A percentile compares a stretch with the other conserved stretches of the same genome.
phyloP scores from a whole-genome alignment of 2,329 filamentous ascomycete species.

The Cercospora zeina region DNA sequence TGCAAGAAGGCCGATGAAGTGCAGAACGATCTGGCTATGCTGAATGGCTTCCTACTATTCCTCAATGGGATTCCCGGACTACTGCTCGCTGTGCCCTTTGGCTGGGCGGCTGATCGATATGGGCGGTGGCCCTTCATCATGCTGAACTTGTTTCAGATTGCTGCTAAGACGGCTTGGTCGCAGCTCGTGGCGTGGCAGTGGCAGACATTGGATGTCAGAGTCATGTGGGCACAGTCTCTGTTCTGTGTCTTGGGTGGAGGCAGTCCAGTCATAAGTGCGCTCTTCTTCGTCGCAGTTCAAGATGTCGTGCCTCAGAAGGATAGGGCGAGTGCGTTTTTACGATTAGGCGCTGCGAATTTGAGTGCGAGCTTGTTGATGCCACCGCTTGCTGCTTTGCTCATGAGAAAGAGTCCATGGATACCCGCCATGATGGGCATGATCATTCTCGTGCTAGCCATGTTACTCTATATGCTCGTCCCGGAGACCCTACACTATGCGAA shows the following conservation, averaged over 20 bases:
- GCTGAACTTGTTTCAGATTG: constrained; percentile 33
- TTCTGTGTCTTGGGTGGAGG: constrained; percentile 39
- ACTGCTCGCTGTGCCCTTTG: constrained; percentile 40
- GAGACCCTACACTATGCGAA: constrained; percentile 39
- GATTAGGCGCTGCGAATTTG: constrained; percentile 36
- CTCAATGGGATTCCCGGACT: constrained; percentile 50
- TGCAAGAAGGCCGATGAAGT: constrained; percentile 54
- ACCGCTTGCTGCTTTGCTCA: constrained; percentile 39
- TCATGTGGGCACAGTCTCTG: constrained; percentile 38
- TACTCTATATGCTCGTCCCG: constrained; percentile 34
- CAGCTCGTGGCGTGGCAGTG: constrained; percentile 42
- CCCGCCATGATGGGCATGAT: constrained; percentile 35
- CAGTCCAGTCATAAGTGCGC: constrained; percentile 30
- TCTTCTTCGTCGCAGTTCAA: constrained; percentile 37
- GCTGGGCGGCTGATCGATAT: constrained; percentile 41
- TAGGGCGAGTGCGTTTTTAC: constrained; percentile 38
- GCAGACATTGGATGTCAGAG: constrained; percentile 38
- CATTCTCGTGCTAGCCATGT: constrained; percentile 23
- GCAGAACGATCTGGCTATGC: constrained; percentile 55
- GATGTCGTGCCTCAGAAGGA: constrained; percentile 37
- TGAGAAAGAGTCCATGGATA: constrained; percentile 41
- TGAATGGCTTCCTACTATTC: constrained; percentile 52
- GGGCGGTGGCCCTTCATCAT: constrained; percentile 41
- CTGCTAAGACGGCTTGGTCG: constrained; percentile 33
- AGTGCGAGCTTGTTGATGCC: constrained; percentile 37